phyloP scores from a whole-genome alignment of 2,329 filamentous ascomycete species.

The Cadophora sp. region DNA sequence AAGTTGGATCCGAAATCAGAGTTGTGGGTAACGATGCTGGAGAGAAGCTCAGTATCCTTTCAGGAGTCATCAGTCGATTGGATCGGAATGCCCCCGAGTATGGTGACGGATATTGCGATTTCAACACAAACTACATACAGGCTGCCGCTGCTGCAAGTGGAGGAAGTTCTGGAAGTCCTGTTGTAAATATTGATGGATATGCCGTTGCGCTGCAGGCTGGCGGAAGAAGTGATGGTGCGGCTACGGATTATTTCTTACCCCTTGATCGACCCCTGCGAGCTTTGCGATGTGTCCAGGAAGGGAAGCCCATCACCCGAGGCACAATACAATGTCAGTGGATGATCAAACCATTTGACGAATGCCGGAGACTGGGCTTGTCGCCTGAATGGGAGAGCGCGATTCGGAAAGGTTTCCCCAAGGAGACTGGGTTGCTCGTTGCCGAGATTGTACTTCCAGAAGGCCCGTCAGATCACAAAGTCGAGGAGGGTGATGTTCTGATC shows the following conservation, averaged over 20 bases:
- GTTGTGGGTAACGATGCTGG: constrained; percentile 99
- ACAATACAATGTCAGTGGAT: constrained; percentile 99
- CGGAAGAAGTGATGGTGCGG: constrained; percentile 90
- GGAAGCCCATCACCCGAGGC: constrained; percentile 79
- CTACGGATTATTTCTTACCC: constrained; percentile 96
- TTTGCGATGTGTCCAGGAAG: constrained; percentile 81
- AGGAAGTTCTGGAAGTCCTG: constrained; percentile 96
- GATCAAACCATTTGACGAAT: constrained; percentile 97
- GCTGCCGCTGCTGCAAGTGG: constrained; percentile 96
- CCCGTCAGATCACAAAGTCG: constrained; percentile 83
- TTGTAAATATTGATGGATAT: constrained; percentile 92
- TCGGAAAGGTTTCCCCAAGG: constrained; percentile 83
- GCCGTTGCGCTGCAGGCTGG: constrained; percentile 94
- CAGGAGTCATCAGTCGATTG: constrained; percentile 93
- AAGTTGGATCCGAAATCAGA: constrained; percentile 91
- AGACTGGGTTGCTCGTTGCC: constrained; percentile 96
- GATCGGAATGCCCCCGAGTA: constrained; percentile 98
- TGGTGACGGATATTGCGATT: constrained; percentile 96
- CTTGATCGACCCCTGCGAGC: constrained; percentile 89
- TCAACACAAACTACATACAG: constrained; percentile 96
- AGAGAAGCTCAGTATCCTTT: constrained; percentile 97
- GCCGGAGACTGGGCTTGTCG: constrained; percentile 83
- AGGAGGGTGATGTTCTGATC: constrained; percentile 92
- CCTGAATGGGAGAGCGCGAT: constrained; percentile 87
- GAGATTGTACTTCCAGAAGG: constrained; percentile 94